phyloP scores from a whole-genome alignment of 495 filamentous ascomycete genomes.

The Podospora bellae-mahoneyi region DNA sequence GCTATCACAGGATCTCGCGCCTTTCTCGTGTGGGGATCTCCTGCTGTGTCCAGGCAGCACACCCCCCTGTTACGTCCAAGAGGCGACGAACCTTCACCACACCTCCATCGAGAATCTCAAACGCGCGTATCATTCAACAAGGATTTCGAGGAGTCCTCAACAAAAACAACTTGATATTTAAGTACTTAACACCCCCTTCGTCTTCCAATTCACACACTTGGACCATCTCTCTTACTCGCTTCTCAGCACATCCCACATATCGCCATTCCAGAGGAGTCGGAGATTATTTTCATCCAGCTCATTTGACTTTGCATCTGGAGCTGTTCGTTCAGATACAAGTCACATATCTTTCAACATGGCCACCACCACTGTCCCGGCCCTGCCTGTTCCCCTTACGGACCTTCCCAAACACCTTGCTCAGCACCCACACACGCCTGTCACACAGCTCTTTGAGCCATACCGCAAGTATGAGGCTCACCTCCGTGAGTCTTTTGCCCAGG shows the following conservation, averaged over 20 bases:
- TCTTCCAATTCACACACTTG: neutral
- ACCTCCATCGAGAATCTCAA: neutral
- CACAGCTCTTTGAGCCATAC: slow-evolving; percentile 62
- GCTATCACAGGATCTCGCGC: slow-evolving; percentile 26
- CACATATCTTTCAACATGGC: slow-evolving; percentile 31
- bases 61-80: slow-evolving; percentile 3
- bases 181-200: neutral
- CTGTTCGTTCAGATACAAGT: neutral
- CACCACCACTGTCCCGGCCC: slow-evolving; percentile 36
- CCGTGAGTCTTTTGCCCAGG: slow-evolving; percentile 69
- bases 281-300: neutral
- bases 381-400: slow-evolving; percentile 42
- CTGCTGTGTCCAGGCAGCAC: slow-evolving; percentile 20
- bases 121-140: neutral
- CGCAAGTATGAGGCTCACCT: slow-evolving; percentile 63
- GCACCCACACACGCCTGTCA: slow-evolving; percentile 52
- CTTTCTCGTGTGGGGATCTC: slow-evolving; percentile 13
- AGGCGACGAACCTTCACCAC: neutral
- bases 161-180: neutral
- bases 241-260: neutral
- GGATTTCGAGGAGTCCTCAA: neutral
- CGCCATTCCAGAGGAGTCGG: neutral
- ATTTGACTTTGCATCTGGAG: neutral
- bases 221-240: neutral
- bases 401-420: slow-evolving; percentile 47